These are phyloP conservation scores for Stellera chamaejasme DNA, from an alignment of 345 rosid genomes.

Conservation along the genomic window DNA sequence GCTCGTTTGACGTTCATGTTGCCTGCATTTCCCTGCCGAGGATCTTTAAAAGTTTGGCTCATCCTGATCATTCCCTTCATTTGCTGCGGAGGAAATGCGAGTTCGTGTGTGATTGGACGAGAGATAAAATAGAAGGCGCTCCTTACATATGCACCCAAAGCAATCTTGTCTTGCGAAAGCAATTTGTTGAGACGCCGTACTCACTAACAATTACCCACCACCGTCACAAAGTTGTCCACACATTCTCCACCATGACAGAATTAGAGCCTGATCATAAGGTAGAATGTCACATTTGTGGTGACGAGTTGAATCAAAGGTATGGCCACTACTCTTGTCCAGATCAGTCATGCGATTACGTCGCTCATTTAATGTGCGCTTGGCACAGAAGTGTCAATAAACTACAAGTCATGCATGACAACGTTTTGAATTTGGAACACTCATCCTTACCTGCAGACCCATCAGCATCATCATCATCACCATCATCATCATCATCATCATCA, in stretches of 20 bases:
- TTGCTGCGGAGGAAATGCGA: neutral
- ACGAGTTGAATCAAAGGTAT: neutral
- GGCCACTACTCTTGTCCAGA: slow-evolving; percentile 10
- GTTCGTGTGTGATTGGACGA: slow-evolving; percentile 2
- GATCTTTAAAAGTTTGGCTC: neutral
- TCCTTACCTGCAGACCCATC: no score
- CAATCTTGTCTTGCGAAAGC: neutral
- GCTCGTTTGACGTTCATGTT: slow-evolving; percentile 12
- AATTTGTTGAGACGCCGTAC: neutral
- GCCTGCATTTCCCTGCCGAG: no score
- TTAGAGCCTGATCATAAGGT: neutral
- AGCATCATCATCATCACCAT: no score
- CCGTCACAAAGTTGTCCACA: slow-evolving; percentile 5
- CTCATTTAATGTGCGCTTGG: slow-evolving; percentile 12
- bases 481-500: no score
- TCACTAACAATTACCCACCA: slow-evolving; percentile 1
- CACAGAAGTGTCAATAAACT: neutral
- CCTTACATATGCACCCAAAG: neutral
- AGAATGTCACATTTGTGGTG: neutral
- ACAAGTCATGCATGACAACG: no score
- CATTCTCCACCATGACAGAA: slow-evolving; percentile 4
- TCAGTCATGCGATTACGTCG: slow-evolving; percentile 7
- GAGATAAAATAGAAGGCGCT: neutral
- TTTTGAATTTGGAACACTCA: no score
- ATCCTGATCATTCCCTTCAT: slow-evolving; percentile 5